phyloP scores from a whole-genome alignment of 2,329 filamentous ascomycete genomes.

The Microascus cirrosus region DNA sequence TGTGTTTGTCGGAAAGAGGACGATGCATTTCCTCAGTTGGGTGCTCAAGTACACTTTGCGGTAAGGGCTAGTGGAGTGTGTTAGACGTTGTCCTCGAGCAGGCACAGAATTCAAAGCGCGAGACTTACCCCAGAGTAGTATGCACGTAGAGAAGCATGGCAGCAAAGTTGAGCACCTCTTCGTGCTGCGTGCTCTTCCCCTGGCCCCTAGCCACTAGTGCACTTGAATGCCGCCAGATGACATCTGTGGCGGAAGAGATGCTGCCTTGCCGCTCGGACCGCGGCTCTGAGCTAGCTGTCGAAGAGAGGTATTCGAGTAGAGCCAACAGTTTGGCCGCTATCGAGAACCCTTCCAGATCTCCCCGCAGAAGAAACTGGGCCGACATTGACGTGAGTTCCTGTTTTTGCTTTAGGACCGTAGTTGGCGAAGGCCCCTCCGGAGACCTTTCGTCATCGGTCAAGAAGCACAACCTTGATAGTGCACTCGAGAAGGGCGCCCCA shows the following conservation, averaged over 20 bases:
- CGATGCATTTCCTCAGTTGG: constrained; percentile 49
- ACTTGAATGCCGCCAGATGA: constrained; percentile 26
- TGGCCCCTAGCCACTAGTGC: constrained; percentile 27
- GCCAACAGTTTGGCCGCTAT: constrained; percentile 50
- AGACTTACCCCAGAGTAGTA: constrained; percentile 40
- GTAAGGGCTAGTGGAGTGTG: constrained; percentile 39
- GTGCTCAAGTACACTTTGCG: constrained; percentile 55
- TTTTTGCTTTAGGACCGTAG: constrained; percentile 38
- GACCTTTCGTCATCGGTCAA: constrained; percentile 17
- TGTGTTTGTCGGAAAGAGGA: constrained; percentile 62
- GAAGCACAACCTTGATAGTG: constrained; percentile 27
- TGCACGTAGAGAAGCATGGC: constrained; percentile 58
- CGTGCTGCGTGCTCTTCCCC: constrained; percentile 29
- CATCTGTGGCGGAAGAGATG: constrained; percentile 36
- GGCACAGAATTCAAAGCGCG: neutral
- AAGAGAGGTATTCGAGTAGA: constrained; percentile 55
- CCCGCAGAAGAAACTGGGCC: constrained; percentile 43
- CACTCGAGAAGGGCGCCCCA: constrained; percentile 7
- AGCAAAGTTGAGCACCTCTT: constrained; percentile 59
- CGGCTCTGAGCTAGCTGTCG: constrained; percentile 26
- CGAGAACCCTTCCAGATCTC: constrained; percentile 34
- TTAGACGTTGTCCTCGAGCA: neutral
- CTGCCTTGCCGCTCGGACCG: constrained; percentile 39
- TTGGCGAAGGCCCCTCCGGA: constrained; percentile 14
- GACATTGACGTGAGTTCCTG: constrained; percentile 41